phyloP scores from a whole-genome alignment of 441 rosid species.

The Gossypium gossypioides region DNA sequence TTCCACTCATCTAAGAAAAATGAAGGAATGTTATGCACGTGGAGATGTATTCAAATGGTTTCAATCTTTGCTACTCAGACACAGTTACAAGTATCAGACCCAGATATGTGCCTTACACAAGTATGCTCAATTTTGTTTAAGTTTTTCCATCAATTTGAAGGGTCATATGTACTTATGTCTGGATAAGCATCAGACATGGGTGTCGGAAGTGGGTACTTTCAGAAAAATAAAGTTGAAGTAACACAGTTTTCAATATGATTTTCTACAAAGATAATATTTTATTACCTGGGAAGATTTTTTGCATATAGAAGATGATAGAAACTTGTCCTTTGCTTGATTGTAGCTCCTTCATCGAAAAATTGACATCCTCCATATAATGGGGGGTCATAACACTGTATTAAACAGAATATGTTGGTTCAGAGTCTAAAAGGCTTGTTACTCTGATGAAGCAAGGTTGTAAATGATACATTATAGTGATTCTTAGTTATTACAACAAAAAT shows the following conservation, averaged over 20 bases:
- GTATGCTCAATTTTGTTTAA: too few relatives aligned
- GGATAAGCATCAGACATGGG: background rate
- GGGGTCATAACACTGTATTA: conserved; percentile 79
- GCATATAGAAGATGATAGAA: conserved; percentile 81
- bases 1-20: conserved; percentile 71
- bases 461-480: background rate
- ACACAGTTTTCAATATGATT: background rate
- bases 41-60: conserved; percentile 8
- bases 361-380: conserved; percentile 79
- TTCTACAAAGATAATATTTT: background rate
- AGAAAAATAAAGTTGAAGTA: background rate
- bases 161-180: background rate
- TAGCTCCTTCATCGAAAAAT: conserved; percentile 66
- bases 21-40: background rate
- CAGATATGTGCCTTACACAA: background rate
- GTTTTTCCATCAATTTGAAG: background rate
- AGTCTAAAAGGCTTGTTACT: background rate
- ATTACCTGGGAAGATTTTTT: conserved; percentile 76
- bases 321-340: conserved; percentile 59
- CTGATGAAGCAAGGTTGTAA: background rate
- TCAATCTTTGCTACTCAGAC: background rate
- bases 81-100: background rate
- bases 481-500: background rate
- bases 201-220: background rate
- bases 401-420: conserved; percentile 18